Evolutionary conservation across 2,329 filamentous ascomycete genomes (phyloP), one percentile per base, ranked within the genome.

Genomic region (Arthrobotrys pseudoclavata): DNA sequence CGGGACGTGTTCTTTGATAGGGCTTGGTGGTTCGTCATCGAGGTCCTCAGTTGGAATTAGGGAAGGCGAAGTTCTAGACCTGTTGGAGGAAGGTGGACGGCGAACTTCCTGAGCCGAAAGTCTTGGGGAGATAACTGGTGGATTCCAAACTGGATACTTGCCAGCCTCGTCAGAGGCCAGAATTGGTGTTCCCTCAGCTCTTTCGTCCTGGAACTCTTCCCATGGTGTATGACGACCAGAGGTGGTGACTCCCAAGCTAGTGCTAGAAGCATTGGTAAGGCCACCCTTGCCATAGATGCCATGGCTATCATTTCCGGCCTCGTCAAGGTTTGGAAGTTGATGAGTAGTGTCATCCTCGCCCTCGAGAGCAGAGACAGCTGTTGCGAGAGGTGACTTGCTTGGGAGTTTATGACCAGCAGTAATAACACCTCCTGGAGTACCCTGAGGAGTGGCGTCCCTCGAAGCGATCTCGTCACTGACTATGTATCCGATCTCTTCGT

Each of bases 401-500:
- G 75, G 75, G 22, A 72, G 75, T 26, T 57, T 78, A n/a, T 72
- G 68, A 6, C 62, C 64, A n/a, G 37, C 47, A 20, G 42, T 47
- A 15, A 63, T 48, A 34, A 63, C n/a, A 34, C 80, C 81, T 62
- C 57, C 84, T 76, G 86, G 86, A 24, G 85, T 84, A 15, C 89
- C 88, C 61, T 85, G 87, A 7, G 91, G 91, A n/a, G 92, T 92
- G 52, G 89, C 87, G 78, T 93, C 90, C 77, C 93, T 91, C 31
- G 91, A 91, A 15, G 90, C 87, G 82, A 94, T 97, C 82, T 97
- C 91, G 79, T 97, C 94, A 10, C 90, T 91, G 12, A 94, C 95
- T 79, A 93, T 89, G 85, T 94, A 97, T 20, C 92, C 96, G 81
- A 97, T 89, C 83, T 98, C 92, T 82, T 98, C 95, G 81, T 92